Evolutionary conservation across 148 eudicot species (phyloP).

Genomic region (Polygonum maritimum): DNA sequence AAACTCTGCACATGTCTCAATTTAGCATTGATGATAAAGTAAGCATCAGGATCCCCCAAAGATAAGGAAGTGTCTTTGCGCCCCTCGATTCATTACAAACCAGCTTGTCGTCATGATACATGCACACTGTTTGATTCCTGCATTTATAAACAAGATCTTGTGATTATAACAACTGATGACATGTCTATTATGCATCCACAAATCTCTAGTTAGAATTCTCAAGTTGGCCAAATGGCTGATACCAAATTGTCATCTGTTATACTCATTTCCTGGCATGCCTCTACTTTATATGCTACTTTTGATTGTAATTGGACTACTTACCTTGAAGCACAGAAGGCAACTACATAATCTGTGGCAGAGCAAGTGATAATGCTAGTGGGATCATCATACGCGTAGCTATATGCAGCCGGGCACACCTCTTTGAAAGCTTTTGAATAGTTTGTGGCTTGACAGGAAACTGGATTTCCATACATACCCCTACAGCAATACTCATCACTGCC

Average conservation of each 20-base stretch:
- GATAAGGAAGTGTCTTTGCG: slow-evolving; percentile 11
- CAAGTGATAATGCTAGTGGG: slow-evolving; percentile 74
- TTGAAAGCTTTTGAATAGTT: slow-evolving; percentile 60
- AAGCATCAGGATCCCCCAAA: slow-evolving; percentile 22
- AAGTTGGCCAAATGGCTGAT: too few species aligned
- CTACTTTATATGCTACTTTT: background rate
- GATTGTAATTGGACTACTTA: slow-evolving; percentile 7
- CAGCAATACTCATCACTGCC: slow-evolving; percentile 79
- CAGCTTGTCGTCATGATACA: slow-evolving; percentile 49
- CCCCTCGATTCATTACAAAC: slow-evolving; percentile 38
- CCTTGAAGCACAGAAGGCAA: slow-evolving; percentile 75
- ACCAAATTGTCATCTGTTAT: too few species aligned
- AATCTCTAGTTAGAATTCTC: too few species aligned
- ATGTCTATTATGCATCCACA: too few species aligned
- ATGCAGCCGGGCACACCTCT: slow-evolving; percentile 65
- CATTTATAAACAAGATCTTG: background rate
- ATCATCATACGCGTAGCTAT: slow-evolving; percentile 90
- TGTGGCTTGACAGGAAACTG: slow-evolving; percentile 50
- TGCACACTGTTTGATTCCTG: slow-evolving; percentile 31
- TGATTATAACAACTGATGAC: background rate
- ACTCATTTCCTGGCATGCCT: too few species aligned
- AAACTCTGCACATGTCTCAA: background rate
- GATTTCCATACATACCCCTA: slow-evolving; percentile 47
- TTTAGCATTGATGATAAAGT: slow-evolving; percentile 16
- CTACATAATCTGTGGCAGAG: slow-evolving; percentile 42